Evolutionary conservation across 2,329 filamentous ascomycete species (phyloP).

Genomic region (Phyllosticta citrichinensis): DNA sequence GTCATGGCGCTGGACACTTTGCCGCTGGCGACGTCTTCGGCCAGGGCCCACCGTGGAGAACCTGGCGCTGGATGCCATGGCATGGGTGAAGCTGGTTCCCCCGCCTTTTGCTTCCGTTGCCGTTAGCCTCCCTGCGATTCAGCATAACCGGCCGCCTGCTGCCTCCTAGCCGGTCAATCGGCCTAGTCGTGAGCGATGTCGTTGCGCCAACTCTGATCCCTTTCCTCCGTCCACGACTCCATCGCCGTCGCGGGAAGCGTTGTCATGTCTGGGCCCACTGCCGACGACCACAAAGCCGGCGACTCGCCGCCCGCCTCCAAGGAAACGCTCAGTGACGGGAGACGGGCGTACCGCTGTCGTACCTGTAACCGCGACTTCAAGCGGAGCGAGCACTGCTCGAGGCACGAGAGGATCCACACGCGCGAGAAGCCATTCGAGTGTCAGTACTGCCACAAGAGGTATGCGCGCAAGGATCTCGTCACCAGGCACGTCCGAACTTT

Average conservation of each 20-base stretch:
- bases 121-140: background rate
- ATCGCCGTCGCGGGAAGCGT: background rate
- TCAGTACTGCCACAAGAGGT: slow-evolving; percentile 23
- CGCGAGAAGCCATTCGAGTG: slow-evolving; percentile 25
- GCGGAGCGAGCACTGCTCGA: slow-evolving; percentile 25
- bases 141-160: background rate
- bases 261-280: background rate
- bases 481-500: slow-evolving; percentile 26
- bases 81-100: background rate
- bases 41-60: background rate
- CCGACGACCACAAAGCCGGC: background rate
- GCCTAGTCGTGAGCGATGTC: background rate
- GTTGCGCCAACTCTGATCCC: background rate
- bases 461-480: slow-evolving; percentile 28
- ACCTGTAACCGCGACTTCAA: slow-evolving; percentile 25
- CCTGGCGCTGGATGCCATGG: background rate
- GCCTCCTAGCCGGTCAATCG: background rate
- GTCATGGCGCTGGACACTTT: background rate
- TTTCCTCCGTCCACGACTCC: background rate
- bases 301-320: background rate
- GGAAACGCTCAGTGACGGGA: background rate
- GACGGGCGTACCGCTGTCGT: slow-evolving; percentile 15
- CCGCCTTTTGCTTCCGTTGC: background rate
- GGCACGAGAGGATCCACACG: slow-evolving; percentile 26
- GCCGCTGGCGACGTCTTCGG: background rate